Evolutionary conservation across 805 yeast genomes (phyloP).

Genomic region (Barnettozyma sp.): DNA sequence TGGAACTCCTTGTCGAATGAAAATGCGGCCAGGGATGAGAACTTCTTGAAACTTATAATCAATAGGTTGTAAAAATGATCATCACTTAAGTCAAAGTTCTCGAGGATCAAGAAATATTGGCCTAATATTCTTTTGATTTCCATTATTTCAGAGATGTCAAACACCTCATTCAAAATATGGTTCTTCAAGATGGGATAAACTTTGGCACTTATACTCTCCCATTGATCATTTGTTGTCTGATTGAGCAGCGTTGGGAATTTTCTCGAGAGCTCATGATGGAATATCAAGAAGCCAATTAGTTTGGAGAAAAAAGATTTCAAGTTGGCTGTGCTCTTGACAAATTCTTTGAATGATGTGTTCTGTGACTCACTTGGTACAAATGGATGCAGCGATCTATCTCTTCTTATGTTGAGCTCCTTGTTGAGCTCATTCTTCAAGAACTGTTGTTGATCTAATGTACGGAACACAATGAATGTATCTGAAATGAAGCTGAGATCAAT

Average conservation of each 20-base stretch:
- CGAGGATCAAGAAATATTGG: constrained; percentile 66
- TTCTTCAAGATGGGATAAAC: constrained; percentile 51
- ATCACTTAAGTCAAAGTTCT: constrained; percentile 57
- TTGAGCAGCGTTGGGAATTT: constrained; percentile 56
- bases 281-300: constrained; percentile 67
- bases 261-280: constrained; percentile 64
- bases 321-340: constrained; percentile 33
- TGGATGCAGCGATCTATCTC: constrained; percentile 65
- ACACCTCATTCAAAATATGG: constrained; percentile 37
- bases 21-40: constrained; percentile 46
- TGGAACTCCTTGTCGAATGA: constrained; percentile 57
- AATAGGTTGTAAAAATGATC: constrained; percentile 56
- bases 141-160: constrained; percentile 38
- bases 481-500: constrained; percentile 68
- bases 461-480: constrained; percentile 78
- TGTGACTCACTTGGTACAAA: constrained; percentile 39
- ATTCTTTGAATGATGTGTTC: constrained; percentile 24
- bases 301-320: constrained; percentile 52
- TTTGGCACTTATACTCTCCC: constrained; percentile 61
- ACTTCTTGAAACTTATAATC: constrained; percentile 50
- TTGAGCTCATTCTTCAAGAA: constrained; percentile 55
- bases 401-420: constrained; percentile 64
- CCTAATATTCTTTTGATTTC: constrained; percentile 48
- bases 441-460: constrained; percentile 61
- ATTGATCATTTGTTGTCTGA: constrained; percentile 52